These are phyloP conservation scores for Globisporangium echinulatum DNA, from an alignment of 352 stramenopile species.

Conservation along the genomic window DNA sequence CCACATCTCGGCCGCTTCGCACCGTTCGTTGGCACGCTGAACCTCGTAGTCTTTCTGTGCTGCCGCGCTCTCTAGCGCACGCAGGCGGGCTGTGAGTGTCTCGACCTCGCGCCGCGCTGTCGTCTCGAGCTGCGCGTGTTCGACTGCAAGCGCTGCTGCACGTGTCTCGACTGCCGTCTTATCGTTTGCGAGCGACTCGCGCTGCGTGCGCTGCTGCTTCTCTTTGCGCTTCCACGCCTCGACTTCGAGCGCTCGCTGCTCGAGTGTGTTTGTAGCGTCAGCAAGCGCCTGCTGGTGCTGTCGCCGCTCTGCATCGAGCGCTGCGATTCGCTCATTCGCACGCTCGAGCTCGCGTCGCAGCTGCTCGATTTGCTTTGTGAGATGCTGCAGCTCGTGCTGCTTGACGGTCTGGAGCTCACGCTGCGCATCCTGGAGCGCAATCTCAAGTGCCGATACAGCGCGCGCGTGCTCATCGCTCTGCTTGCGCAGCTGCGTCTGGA, in stretches of 20 bases:
- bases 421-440: constrained; percentile 22
- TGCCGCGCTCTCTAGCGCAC: constrained; percentile 39
- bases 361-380: constrained; percentile 33
- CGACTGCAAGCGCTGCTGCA: constrained; percentile 22
- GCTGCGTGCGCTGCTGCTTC: constrained; percentile 35
- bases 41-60: constrained; percentile 51
- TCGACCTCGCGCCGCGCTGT: constrained; percentile 32
- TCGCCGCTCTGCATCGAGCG: constrained; percentile 29
- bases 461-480: constrained; percentile 22
- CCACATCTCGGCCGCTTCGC: constrained; percentile 42
- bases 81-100: constrained; percentile 34
- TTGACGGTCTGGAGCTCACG: constrained; percentile 20
- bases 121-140: constrained; percentile 21
- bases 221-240: constrained; percentile 40
- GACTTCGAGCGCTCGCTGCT: constrained; percentile 36
- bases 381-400: constrained; percentile 19
- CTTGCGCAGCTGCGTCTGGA: constrained; percentile 24
- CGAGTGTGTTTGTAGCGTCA: constrained; percentile 12
- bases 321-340: constrained; percentile 15
- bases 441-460: constrained; percentile 19
- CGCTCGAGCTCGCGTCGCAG: constrained; percentile 30
- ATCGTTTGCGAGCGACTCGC: constrained; percentile 20
- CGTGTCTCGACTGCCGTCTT: constrained; percentile 34
- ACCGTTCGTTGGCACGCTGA: constrained; percentile 32
- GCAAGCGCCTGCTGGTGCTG: constrained; percentile 21